A percentile compares a stretch with the other conserved stretches of the same genome.
phyloP scores from a whole-genome alignment of 2,329 filamentous ascomycete genomes.

The Hypocrella siamensis region DNA sequence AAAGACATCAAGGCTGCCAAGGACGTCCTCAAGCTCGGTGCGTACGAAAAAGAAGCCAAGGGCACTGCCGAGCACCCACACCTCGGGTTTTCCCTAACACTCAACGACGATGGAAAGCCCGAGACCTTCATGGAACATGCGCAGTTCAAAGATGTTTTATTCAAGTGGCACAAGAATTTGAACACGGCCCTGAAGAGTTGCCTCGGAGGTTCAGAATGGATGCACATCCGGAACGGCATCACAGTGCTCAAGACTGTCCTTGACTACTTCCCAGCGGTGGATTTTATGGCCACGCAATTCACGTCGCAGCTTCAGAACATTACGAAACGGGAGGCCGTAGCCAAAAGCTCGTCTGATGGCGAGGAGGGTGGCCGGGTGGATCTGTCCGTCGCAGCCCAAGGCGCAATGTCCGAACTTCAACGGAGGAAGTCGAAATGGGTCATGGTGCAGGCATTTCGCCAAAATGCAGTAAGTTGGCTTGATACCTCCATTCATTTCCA shows the following conservation, averaged over 20 bases:
- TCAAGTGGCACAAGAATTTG: constrained; percentile 79
- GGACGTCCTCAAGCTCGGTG: constrained; percentile 45
- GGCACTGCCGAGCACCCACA: constrained; percentile 35
- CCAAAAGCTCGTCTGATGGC: constrained; percentile 29
- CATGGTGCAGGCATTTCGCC: constrained; percentile 57
- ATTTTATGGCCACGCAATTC: constrained; percentile 66
- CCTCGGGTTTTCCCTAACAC: constrained; percentile 62
- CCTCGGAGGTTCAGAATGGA: constrained; percentile 74
- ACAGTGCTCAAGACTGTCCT: constrained; percentile 71
- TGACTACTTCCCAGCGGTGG: constrained; percentile 73
- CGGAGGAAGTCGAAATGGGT: constrained; percentile 54
- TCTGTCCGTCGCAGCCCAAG: constrained; percentile 57
- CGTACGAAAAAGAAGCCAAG: constrained; percentile 67
- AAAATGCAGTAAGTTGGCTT: constrained; percentile 37
- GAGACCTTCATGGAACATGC: constrained; percentile 65
- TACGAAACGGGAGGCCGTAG: constrained; percentile 40
- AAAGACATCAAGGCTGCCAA: constrained; percentile 18
- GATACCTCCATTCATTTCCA: neutral
- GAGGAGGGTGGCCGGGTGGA: constrained; percentile 52
- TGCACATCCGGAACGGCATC: constrained; percentile 94
- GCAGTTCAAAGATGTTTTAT: constrained; percentile 71
- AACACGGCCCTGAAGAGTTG: constrained; percentile 69
- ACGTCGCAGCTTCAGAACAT: constrained; percentile 50
- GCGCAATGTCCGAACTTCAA: constrained; percentile 54
- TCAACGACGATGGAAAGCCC: constrained; percentile 52